Evolutionary conservation across 495 filamentous ascomycete genomes (phyloP), one percentile per base, ranked within the genome.

Genomic region (Jackrogersella multiformis): DNA sequence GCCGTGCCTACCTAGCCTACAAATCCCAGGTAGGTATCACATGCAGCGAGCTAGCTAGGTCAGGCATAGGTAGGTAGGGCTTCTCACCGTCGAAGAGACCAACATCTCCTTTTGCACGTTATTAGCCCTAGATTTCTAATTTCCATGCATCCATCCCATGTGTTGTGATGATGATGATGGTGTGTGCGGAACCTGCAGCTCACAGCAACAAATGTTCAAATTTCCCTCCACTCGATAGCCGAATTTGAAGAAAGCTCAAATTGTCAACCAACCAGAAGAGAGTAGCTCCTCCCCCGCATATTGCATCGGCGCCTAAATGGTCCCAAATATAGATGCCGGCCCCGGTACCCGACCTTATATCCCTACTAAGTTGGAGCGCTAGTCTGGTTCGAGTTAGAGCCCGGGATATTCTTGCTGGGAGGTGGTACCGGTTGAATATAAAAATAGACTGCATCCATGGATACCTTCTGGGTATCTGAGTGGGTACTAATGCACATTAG

Each of bases 321-420:
- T 61, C 15, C 60, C 61, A 68, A 68, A 62, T 61, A 69, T 64
- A 59, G 58, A 20, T 59, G 32, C 58, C 51, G 49, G 65, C 45
- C 54, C 21, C 46, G 20, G 58, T 9, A 32, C 54, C 44, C 64
- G 30, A 46, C 45, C 56, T 23, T 35, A 24, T 5, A 30, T n/a
- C 64, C 64, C 39, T 66, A 49, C n/a, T 48, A 36, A 8, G 3
- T 13, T 6, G 8, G 32, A 4, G 30, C 32, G 58, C 53, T 68
- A 68, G 38, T 23, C 36, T 20, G 10, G 20, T 38, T 36, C 0
- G 2, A 28, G 56, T 13, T 67, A 56, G 44, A 23, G 10, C 16
- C 38, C 20, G 51, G 39, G 3, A 32, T 34, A 38, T 32, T 45
- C 18, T 15, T 16, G 2, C 34, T 26, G 56, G 49, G 59, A 21